Percentiles rank a stretch among this genome's conserved stretches.
These are phyloP conservation scores for Eimeria necatrix DNA, from an alignment of 169 alveolate genomes.

Conservation along the genomic window DNA sequence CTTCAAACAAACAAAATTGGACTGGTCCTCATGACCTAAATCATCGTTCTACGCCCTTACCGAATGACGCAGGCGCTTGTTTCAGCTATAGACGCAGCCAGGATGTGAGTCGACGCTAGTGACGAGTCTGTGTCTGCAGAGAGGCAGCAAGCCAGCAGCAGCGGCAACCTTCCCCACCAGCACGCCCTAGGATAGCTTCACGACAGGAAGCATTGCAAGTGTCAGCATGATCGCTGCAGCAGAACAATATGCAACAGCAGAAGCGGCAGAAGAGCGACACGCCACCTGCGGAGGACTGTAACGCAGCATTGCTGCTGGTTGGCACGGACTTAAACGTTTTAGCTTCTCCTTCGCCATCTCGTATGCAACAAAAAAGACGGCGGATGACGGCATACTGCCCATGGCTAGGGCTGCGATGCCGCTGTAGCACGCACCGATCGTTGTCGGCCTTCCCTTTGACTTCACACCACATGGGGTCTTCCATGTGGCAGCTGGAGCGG, in stretches of 20 bases:
- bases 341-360: conserved; percentile 67
- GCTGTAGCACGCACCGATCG: conserved; percentile 23
- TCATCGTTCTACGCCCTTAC: neutral
- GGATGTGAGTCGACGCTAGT: conserved; percentile 44
- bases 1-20: no score
- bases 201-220: neutral
- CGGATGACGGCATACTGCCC: conserved; percentile 77
- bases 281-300: neutral
- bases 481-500: neutral
- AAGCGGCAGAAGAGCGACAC: neutral
- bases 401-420: conserved; percentile 61
- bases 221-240: neutral
- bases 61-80: conserved; percentile 75
- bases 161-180: neutral
- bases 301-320: neutral
- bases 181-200: neutral
- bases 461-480: neutral
- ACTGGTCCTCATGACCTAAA: neutral
- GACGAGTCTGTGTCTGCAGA: conserved; percentile 25
- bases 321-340: neutral
- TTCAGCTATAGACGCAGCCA: conserved; percentile 68
- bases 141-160: conserved; percentile 6
- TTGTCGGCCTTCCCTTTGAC: neutral
- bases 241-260: neutral
- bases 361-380: conserved; percentile 50